phyloP scores from a whole-genome alignment of 495 filamentous ascomycete species.

The Podospora pseudoanserina region DNA sequence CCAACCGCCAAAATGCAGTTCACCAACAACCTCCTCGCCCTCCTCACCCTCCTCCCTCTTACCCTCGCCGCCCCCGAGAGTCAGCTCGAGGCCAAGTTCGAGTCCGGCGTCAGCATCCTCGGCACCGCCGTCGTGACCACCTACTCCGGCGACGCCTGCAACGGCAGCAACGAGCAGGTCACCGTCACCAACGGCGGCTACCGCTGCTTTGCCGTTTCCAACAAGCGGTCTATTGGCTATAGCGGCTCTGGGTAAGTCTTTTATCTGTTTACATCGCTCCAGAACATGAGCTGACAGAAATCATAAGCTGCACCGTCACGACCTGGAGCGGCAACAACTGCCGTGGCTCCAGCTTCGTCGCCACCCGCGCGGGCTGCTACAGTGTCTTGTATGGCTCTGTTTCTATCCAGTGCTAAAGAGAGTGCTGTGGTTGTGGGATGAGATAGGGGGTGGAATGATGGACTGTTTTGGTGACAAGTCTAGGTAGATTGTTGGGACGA shows the following conservation, averaged over 20 bases:
- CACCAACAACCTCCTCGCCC: slow-evolving; percentile 10
- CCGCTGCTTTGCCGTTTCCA: slow-evolving; percentile 9
- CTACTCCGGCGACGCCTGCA: slow-evolving; percentile 12
- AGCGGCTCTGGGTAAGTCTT: slow-evolving; percentile 8
- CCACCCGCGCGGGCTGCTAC: background rate
- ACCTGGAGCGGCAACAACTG: slow-evolving; percentile 12
- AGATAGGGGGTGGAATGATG: background rate
- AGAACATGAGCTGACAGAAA: background rate
- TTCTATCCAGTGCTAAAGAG: slow-evolving; percentile 12
- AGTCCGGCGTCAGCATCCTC: background rate
- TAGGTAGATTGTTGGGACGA: too few species aligned
- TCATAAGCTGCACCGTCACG: slow-evolving; percentile 1
- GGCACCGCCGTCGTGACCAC: slow-evolving; percentile 10
- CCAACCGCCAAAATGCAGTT: slow-evolving; percentile 9
- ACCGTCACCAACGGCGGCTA: slow-evolving; percentile 11
- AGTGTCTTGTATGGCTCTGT: slow-evolving; percentile 14
- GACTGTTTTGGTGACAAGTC: too few species aligned
- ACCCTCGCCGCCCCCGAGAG: slow-evolving; percentile 2
- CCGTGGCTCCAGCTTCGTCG: background rate
- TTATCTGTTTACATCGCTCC: too few species aligned
- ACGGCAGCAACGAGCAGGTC: slow-evolving; percentile 3
- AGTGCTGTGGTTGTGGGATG: background rate
- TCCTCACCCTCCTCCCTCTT: slow-evolving; percentile 3
- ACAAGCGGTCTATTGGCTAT: slow-evolving; percentile 5
- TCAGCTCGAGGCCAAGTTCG: background rate